Conservation (phyloP, 306 rosid genomes). For the Echinosophora koreensis region DNA sequence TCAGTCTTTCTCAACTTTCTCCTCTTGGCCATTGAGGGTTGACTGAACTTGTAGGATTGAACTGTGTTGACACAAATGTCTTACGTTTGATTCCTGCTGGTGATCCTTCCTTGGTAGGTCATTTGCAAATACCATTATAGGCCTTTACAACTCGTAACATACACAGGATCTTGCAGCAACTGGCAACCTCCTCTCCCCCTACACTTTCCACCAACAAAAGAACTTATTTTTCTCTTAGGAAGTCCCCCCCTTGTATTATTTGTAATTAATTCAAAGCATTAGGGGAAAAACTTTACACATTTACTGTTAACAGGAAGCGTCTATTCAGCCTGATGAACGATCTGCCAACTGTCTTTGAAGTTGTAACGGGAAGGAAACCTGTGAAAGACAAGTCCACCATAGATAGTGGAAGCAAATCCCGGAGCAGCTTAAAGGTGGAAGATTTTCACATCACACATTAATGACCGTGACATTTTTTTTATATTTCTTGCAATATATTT, state of each 20-base stretch:
- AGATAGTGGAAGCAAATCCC: constrained; percentile 68
- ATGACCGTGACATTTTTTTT: background rate
- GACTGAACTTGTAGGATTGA: background rate
- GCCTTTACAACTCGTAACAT: background rate
- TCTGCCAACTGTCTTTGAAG: constrained; percentile 70
- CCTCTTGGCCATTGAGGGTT: background rate
- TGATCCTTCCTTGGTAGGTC: constrained; percentile 9
- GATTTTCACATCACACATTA: background rate
- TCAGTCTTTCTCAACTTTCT: background rate
- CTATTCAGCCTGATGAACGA: constrained; percentile 66
- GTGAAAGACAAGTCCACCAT: constrained; percentile 57
- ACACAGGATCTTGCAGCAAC: too few relatives aligned
- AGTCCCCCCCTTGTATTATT: background rate
- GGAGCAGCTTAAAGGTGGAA: constrained; percentile 63
- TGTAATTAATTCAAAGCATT: background rate
- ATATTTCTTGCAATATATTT: background rate
- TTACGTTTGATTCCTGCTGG: background rate
- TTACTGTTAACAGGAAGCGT: constrained; percentile 59
- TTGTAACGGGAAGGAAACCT: constrained; percentile 65
- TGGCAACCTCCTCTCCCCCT: background rate
- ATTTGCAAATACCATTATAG: background rate
- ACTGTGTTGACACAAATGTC: background rate
- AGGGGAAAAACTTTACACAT: background rate
- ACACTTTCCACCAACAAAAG: background rate
- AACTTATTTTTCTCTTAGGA: background rate